A percentile compares a stretch with the other conserved stretches of the same genome.
phyloP scores from a whole-genome alignment of 2,329 filamentous ascomycete species.

The Xenosphaeropsis pyriputrescens region DNA sequence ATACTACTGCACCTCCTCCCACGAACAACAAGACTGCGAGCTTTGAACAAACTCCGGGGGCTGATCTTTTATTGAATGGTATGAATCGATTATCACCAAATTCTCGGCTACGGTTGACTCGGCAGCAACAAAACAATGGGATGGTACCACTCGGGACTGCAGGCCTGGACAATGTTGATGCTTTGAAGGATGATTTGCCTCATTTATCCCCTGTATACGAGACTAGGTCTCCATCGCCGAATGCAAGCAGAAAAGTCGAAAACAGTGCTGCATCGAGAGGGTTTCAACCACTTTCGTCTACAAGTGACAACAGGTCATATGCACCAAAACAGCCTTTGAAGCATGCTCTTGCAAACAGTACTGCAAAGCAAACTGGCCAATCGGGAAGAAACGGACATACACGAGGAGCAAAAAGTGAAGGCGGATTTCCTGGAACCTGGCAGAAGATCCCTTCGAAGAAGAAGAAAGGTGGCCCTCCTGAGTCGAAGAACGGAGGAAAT shows the following conservation, averaged over 20 bases:
- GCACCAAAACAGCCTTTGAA: slow-evolving; percentile 5
- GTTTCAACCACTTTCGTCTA: slow-evolving; percentile 1
- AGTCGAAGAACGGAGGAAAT: slow-evolving; percentile 30
- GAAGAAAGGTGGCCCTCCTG: slow-evolving; percentile 28
- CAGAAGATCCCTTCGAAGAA: slow-evolving; percentile 40
- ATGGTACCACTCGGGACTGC: slow-evolving; percentile 16
- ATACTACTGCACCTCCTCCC: too few relatives aligned
- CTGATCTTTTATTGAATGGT: slow-evolving; percentile 2
- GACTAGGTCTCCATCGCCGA: slow-evolving; percentile 56
- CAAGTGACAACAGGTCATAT: slow-evolving; percentile 7
- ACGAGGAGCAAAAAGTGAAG: slow-evolving; percentile 38
- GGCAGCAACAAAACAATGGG: slow-evolving; percentile 13
- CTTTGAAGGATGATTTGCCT: slow-evolving; percentile 12
- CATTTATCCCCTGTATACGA: slow-evolving; percentile 64
- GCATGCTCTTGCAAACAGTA: slow-evolving; percentile 22
- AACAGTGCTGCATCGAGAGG: slow-evolving; percentile 6
- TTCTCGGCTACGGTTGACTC: slow-evolving; percentile 9
- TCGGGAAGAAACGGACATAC: slow-evolving; percentile 30
- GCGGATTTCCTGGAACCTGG: slow-evolving; percentile 31
- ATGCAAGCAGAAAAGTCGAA: slow-evolving; percentile 38
- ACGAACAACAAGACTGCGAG: too few relatives aligned
- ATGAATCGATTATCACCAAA: slow-evolving; percentile 13
- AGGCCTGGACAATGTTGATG: slow-evolving; percentile 10
- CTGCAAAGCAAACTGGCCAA: slow-evolving; percentile 7
- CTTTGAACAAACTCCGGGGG: too few relatives aligned